Conservation (phyloP, 441 rosid species). For the Populus trichocarpa region DNA sequence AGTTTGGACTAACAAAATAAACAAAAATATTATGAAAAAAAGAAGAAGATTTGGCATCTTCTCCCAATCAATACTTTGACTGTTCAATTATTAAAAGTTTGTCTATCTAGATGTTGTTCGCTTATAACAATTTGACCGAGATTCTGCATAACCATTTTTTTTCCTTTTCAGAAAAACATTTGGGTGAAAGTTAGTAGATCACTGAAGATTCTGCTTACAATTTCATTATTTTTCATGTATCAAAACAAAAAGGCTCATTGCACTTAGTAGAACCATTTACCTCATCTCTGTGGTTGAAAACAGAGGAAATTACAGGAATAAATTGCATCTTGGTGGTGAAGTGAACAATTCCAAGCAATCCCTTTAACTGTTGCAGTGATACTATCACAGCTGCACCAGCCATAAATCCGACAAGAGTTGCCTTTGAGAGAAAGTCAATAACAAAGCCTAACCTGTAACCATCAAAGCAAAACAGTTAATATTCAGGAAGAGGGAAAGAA, state of each 20-base stretch:
- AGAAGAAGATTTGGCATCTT: no score
- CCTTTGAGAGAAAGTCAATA: slow-evolving; percentile 95
- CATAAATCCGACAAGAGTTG: slow-evolving; percentile 91
- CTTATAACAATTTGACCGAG: neutral
- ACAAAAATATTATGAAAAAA: neutral
- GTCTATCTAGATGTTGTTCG: neutral
- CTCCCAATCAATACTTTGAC: neutral
- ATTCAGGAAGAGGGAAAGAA: neutral
- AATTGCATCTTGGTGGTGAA: slow-evolving; percentile 87
- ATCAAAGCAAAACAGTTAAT: neutral
- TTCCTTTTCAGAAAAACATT: neutral
- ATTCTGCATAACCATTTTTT: neutral
- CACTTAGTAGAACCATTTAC: slow-evolving; percentile 32
- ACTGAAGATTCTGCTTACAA: neutral
- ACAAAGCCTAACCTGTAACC: slow-evolving; percentile 79
- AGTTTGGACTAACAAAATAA: no score
- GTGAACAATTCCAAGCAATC: slow-evolving; percentile 90
- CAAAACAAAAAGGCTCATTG: neutral
- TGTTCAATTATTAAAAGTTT: no score
- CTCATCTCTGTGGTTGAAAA: slow-evolving; percentile 61
- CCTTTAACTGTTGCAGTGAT: slow-evolving; percentile 89
- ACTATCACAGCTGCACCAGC: slow-evolving; percentile 98
- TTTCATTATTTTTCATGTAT: neutral
- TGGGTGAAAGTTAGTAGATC: neutral
- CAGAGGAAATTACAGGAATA: slow-evolving; percentile 78